These are phyloP conservation scores for Mycena filopes DNA, from an alignment of 768 basidiomycete genomes.

Conservation along the genomic window DNA sequence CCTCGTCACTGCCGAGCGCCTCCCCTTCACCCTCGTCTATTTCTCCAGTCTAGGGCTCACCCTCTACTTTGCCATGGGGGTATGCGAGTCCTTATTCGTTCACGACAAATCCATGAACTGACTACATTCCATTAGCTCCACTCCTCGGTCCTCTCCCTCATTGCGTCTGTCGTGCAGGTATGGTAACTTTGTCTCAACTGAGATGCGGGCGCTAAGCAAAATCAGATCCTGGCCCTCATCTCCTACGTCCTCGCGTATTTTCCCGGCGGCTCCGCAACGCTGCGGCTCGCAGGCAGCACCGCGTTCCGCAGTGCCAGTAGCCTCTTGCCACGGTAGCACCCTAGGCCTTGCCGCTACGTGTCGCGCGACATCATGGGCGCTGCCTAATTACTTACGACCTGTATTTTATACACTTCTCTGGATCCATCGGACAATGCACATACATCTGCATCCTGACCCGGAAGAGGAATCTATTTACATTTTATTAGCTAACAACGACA, in stretches of 20 bases:
- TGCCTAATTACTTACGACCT: constrained; percentile 1
- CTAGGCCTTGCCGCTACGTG: too few relatives aligned
- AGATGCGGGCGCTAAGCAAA: background rate
- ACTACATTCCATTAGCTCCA: constrained; percentile 60
- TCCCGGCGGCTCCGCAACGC: constrained; percentile 86
- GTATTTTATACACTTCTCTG: constrained; percentile 7
- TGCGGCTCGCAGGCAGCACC: constrained; percentile 82
- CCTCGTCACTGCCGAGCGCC: constrained; percentile 79
- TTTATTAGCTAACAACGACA: background rate
- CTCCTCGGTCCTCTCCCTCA: constrained; percentile 87
- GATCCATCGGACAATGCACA: background rate
- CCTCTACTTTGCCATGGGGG: constrained; percentile 91
- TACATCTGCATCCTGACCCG: constrained; percentile 1
- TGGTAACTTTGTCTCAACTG: constrained; percentile 18
- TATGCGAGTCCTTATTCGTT: constrained; percentile 51
- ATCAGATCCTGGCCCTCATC: constrained; percentile 82
- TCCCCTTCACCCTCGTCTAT: constrained; percentile 88
- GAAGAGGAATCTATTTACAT: background rate
- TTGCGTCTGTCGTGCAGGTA: constrained; percentile 85
- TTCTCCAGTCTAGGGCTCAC: constrained; percentile 86
- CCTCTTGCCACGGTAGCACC: constrained; percentile 76
- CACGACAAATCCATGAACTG: constrained; percentile 5
- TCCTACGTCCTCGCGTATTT: constrained; percentile 96
- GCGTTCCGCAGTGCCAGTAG: constrained; percentile 87
- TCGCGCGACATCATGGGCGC: too few relatives aligned